These are phyloP conservation scores for Zygosaccharomyces pseudorouxii DNA, from an alignment of 805 yeast genomes.

Conservation along the genomic window DNA sequence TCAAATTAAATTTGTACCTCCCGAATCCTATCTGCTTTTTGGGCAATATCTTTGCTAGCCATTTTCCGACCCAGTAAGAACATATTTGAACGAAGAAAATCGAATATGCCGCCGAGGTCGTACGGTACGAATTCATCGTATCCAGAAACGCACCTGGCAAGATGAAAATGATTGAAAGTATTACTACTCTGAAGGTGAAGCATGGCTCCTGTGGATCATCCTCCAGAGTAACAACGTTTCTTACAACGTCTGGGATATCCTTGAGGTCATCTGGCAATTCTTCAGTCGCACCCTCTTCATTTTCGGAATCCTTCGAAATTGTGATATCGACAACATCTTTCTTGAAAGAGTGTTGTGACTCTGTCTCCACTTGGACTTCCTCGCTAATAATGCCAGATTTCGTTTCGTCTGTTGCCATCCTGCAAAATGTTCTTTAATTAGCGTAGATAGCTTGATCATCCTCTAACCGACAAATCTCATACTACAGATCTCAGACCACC, in stretches of 20 bases:
- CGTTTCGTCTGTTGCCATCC: not conserved
- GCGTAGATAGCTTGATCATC: not conserved
- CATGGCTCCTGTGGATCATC: slow-evolving; percentile 30
- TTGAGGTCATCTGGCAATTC: not conserved
- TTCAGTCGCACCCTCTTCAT: not conserved
- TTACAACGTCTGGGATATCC: not conserved
- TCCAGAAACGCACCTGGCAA: slow-evolving; percentile 30
- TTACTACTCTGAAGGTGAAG: slow-evolving; percentile 28
- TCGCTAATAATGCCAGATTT: not conserved
- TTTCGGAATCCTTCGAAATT: not conserved
- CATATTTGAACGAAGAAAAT: slow-evolving; percentile 50
- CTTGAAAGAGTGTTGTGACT: not conserved
- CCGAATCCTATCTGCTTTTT: slow-evolving; percentile 21
- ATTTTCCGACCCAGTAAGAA: slow-evolving; percentile 45
- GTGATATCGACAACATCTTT: not conserved
- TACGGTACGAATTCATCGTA: slow-evolving; percentile 28
- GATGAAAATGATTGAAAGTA: slow-evolving; percentile 27
- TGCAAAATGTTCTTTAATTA: not conserved
- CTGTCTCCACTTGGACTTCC: not conserved
- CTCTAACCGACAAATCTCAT: not conserved
- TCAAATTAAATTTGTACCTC: slow-evolving; percentile 35
- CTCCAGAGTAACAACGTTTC: slow-evolving; percentile 24
- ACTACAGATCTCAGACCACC: not conserved
- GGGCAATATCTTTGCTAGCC: slow-evolving; percentile 43
- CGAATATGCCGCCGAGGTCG: slow-evolving; percentile 42